Evolutionary conservation across 2,329 filamentous ascomycete species (phyloP), one percentile per base, ranked within the genome.

Genomic region (Fusarium sp.): DNA sequence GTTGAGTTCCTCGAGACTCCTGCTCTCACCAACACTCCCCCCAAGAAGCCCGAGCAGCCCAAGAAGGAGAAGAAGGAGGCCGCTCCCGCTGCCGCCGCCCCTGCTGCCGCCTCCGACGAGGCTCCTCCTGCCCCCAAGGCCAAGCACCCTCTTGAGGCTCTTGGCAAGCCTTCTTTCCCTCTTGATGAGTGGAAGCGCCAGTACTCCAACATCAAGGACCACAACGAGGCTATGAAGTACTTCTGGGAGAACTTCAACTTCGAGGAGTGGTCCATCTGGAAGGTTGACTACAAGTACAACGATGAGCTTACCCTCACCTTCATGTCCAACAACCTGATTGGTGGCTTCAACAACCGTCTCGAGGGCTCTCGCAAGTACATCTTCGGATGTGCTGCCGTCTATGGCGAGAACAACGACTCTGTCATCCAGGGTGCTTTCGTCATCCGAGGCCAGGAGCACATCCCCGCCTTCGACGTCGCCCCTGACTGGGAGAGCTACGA

Each of bases 321-420:
- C 92, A 99, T 99, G 96, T 95, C 94, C 76, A 93, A 92, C 88
- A 99, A 99, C 90, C 87, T 98, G 83, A 95, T 99, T 81, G 94
- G 93, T 84, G 96, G 96, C 82, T 97, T 99, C 90, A 97, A 98
- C 86, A 89, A 90, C 82, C 96, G 96, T 88, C 93, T 99, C 65
- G 96, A 99, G 89, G 96, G 81, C 71, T 97, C 94, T 80, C 94
- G 96, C 87, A 99, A 99, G 91, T 97, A 94, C 89, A 84, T 99
- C 80, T 98, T 99, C 84, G 96, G 96, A 76, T 90, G 87, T 77
- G 89, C 90, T 76, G 95, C 93, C 74, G 96, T 99, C 74, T 99
- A 92, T 82, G 96, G 96, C 79, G 83, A 87, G 81, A 90, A 90
- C 89, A 94, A 97, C 85, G 89, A 94, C 87, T 97, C 92, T 67